These are phyloP conservation scores for Primulina huaijiensis DNA, from an alignment of 257 asterid genomes.

Conservation along the genomic window DNA sequence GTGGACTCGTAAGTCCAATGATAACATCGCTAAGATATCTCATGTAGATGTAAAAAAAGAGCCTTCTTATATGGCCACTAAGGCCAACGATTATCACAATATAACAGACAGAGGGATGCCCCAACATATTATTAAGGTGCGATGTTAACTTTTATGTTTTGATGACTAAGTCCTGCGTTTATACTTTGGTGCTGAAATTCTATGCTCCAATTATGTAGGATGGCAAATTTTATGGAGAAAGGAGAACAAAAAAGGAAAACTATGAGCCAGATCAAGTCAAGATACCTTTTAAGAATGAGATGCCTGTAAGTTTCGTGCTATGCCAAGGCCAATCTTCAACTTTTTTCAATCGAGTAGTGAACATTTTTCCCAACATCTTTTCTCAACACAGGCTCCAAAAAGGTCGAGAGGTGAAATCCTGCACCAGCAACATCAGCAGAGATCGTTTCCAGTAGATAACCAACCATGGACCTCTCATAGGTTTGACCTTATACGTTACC, in stretches of 20 bases:
- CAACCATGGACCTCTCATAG: slow-evolving; percentile 47
- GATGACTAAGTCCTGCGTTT: slow-evolving; percentile 12
- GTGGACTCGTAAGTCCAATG: slow-evolving; percentile 28
- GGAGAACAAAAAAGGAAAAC: slow-evolving; percentile 38
- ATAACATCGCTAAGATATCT: slow-evolving; percentile 30
- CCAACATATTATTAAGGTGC: slow-evolving; percentile 40
- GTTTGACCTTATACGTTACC: slow-evolving; percentile 33
- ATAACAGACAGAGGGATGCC: slow-evolving; percentile 32
- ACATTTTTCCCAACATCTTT: background rate
- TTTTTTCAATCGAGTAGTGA: background rate
- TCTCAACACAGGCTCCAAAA: slow-evolving; percentile 41
- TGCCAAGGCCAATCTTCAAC: background rate
- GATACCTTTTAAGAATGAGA: slow-evolving; percentile 32
- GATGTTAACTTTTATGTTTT: slow-evolving; percentile 8
- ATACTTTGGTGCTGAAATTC: slow-evolving; percentile 26
- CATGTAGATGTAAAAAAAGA: slow-evolving; percentile 32
- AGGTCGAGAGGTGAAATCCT: slow-evolving; percentile 42
- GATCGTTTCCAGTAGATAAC: slow-evolving; percentile 35
- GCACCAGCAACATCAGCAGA: slow-evolving; percentile 40
- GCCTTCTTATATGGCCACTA: slow-evolving; percentile 30
- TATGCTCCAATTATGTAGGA: slow-evolving; percentile 35
- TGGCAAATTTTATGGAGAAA: slow-evolving; percentile 30
- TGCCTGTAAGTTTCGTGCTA: slow-evolving; percentile 29
- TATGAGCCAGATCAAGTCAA: slow-evolving; percentile 25
- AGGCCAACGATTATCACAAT: slow-evolving; percentile 30